Evolutionary conservation across 768 basidiomycete genomes (phyloP).

Genomic region (Hericium alpestre): DNA sequence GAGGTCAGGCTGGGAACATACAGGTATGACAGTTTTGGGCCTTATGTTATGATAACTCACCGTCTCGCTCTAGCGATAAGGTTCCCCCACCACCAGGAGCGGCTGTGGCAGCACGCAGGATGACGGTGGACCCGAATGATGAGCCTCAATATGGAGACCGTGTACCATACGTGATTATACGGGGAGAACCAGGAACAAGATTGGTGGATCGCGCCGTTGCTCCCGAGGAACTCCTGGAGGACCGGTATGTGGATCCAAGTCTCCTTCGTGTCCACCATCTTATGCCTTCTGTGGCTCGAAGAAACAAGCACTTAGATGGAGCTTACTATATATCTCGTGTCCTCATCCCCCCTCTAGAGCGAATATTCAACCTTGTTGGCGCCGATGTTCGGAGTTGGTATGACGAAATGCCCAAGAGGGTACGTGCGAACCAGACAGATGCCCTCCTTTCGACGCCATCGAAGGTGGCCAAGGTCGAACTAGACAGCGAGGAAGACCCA

Average conservation of each 20-base stretch:
- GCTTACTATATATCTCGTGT: slow-evolving; percentile 81
- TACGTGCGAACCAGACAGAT: slow-evolving; percentile 29
- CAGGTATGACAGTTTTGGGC: slow-evolving; percentile 37
- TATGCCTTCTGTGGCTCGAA: slow-evolving; percentile 16
- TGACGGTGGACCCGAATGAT: slow-evolving; percentile 63
- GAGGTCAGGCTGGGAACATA: slow-evolving; percentile 91
- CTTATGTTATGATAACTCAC: not conserved
- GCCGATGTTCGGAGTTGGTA: slow-evolving; percentile 84
- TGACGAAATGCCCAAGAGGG: slow-evolving; percentile 68
- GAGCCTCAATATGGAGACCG: slow-evolving; percentile 92
- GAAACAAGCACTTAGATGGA: slow-evolving; percentile 70
- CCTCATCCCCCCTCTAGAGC: slow-evolving; percentile 80
- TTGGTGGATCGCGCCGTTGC: slow-evolving; percentile 67
- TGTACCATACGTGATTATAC: slow-evolving; percentile 79
- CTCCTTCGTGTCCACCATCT: not conserved
- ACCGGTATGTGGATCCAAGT: slow-evolving; percentile 34
- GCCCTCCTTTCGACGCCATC: slow-evolving; percentile 26
- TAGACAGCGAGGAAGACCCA: slow-evolving; percentile 16
- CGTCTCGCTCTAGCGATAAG: slow-evolving; percentile 47
- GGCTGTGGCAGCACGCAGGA: slow-evolving; percentile 68
- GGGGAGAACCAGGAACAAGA: slow-evolving; percentile 49
- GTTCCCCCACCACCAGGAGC: slow-evolving; percentile 87
- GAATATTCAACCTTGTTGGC: slow-evolving; percentile 86
- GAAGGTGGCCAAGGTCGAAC: slow-evolving; percentile 13
- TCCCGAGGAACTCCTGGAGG: slow-evolving; percentile 59